Base-by-base conservation (phyloP, 495 filamentous ascomycete genomes). In the Penicillium tannophilum region DNA sequence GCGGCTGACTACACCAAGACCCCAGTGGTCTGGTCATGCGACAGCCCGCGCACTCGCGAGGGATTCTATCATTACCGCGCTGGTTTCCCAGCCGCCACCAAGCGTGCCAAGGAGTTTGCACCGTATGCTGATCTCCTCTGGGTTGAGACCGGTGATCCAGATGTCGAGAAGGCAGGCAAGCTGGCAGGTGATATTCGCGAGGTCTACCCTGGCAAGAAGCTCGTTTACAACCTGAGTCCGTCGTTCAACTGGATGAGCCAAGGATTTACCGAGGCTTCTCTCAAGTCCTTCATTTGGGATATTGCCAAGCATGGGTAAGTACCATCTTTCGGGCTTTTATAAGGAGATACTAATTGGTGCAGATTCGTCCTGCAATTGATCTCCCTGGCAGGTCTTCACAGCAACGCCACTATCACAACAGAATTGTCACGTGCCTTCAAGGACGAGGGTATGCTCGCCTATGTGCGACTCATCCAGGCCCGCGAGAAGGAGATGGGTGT, bases 191-290 rank as follows among this genome's bases (percentile, higher is more conserved):
- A 93, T 33, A 92, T 98, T 54, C 83, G 88, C 24, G 67, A 69
- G 5, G 66, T 65, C 6, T 75, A 79, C 65, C 90, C 91, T 0
- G 86, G 86, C 52, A 98, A 97, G 80, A 87, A 90, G 39, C 79
- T 98, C 20, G 94, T 98, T 8, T 98, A 98, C 79, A 98, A 98
- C 78, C 84, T 98, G 3, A 88, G 84, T 19, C 94, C 94, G 10
- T 94, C 90, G 19, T 98, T 98, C 85, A 98, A 98, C 79, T 98
- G 94, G 94, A 91, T 94, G 85, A 86, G 83, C 26, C 92, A 98
- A 72, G 94, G 94, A 26, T 98, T 98, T 74, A 84, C 86, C 12
- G 84, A 90, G 52, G 85, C 79, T 23, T 82, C 87, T 5, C 80
- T 98, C 39, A 89, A 88, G 73, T 89, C 84, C 7, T 98, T 98